Evolutionary conservation across 495 filamentous ascomycete genomes (phyloP), one percentile per base, ranked within the genome.

Genomic region (Podospora appendiculata): DNA sequence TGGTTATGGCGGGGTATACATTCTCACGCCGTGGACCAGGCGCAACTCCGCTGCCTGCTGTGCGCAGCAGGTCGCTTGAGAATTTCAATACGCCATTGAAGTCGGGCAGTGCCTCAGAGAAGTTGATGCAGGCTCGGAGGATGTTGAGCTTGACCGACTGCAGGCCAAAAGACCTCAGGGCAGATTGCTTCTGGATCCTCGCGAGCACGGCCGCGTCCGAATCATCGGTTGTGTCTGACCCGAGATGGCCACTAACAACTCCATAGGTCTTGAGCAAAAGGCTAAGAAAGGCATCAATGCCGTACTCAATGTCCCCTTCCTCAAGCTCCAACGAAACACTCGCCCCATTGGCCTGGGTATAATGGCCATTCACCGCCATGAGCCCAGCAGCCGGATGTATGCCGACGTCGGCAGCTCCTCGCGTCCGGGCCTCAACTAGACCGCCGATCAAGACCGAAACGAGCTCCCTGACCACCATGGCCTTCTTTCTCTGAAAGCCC

Each of bases 41-140:
- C 25, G 89, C 87, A 58, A 88, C 82, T 39, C 90, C 80, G 57
- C 86, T 88, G 19, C 90, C 89, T 18, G 87, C 86, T 8, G 86
- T 88, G 43, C 86, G 80, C 42, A 98, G 72, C 1, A 96, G 70
- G 57, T 94, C 84, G 53, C 89, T 82, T 2, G 89, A 93, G 64
- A 90, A 95, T 41, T 81, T 82, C 35, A 97, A 69, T 16, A 96
- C 88, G 8, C 90, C 93, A 45, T 84, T 76, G 65, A 96, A 93
- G 59, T 96, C 89, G 2, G 93, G 92, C 34, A 96, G 75, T 11
- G 93, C 93, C 72, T 98, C 93, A 49, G 88, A 93, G 53, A 95
- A 83, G 64, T 89, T 89, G 48, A 94, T 90, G 59, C 90, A 94
- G 18, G 81, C 80, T 51, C 86, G 81, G 5, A 96, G 75, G 44